Conservation (phyloP, 2,329 filamentous ascomycete species). For the Venturia nashicola region DNA sequence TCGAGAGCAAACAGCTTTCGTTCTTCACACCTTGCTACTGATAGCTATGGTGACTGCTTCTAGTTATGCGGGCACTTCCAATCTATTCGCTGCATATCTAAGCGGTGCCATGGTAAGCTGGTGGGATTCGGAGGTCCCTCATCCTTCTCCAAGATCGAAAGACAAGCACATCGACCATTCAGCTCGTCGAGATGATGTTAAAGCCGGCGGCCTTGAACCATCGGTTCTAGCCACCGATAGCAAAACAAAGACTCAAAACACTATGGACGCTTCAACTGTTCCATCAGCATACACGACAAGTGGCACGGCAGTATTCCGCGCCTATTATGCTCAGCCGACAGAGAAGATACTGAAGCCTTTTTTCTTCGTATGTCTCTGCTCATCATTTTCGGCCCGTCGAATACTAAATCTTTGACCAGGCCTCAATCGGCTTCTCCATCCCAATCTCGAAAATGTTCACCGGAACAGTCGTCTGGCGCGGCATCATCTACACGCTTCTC, state of each 20-base stretch:
- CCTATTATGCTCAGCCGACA: conserved; percentile 33
- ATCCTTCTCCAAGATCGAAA: conserved; percentile 10
- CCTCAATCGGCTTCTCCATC: conserved; percentile 64
- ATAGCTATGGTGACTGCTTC: conserved; percentile 38
- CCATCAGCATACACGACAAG: neutral
- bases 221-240: neutral
- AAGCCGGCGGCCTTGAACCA: conserved; percentile 1
- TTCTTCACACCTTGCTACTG: conserved; percentile 38
- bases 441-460: conserved; percentile 60
- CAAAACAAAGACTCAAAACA: neutral
- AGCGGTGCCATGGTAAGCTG: conserved; percentile 46
- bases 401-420: conserved; percentile 55
- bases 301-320: conserved; percentile 27
- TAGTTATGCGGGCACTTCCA: conserved; percentile 50
- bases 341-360: conserved; percentile 52
- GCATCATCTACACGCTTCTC: conserved; percentile 56
- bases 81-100: conserved; percentile 48
- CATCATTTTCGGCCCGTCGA: conserved; percentile 59
- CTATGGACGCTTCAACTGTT: neutral
- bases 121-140: conserved; percentile 38
- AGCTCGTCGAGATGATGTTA: neutral
- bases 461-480: conserved; percentile 55
- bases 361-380: conserved; percentile 66
- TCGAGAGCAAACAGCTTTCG: conserved; percentile 26
- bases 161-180: neutral